These are phyloP conservation scores for Pelagomonas calceolata DNA, from an alignment of 108 stramenopile species.

Conservation along the genomic window DNA sequence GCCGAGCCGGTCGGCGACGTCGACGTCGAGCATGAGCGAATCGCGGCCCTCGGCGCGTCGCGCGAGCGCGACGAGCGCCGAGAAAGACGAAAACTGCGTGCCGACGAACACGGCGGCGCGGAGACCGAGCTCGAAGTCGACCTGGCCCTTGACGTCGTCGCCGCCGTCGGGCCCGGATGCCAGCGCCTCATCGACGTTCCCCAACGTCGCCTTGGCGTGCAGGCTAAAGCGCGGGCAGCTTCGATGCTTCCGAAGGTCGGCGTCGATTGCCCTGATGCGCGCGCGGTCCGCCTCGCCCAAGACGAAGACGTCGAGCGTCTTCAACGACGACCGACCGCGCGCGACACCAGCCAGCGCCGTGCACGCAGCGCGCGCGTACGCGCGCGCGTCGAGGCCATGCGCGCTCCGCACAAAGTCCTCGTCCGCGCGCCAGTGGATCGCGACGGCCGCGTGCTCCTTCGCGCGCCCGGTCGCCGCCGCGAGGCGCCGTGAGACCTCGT, in stretches of 20 bases:
- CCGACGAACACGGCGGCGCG: background rate
- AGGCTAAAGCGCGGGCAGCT: too few species aligned
- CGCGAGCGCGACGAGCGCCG: background rate
- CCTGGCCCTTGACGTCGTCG: slow-evolving; percentile 1
- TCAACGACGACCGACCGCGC: too few species aligned
- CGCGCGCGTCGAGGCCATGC: background rate
- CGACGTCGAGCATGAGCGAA: background rate
- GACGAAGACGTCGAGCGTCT: background rate
- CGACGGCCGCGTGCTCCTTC: background rate
- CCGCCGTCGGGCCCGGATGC: background rate
- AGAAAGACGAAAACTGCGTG: background rate
- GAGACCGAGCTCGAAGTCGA: background rate
- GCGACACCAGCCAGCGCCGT: too few species aligned
- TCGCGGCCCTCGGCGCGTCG: background rate
- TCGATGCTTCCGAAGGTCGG: too few species aligned
- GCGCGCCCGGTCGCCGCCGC: background rate
- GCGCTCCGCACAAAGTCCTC: background rate
- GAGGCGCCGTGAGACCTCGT: background rate
- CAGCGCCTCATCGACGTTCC: too few species aligned
- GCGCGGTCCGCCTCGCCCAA: background rate
- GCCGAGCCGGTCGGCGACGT: background rate
- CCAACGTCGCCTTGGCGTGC: background rate
- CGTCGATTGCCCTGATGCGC: background rate
- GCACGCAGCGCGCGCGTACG: background rate
- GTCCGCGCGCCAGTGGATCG: background rate